Percentiles rank a stretch among this genome's conserved stretches.
These are phyloP conservation scores for Dioscorea alata DNA, from an alignment of 106 monocot genomes.

Conservation along the genomic window DNA sequence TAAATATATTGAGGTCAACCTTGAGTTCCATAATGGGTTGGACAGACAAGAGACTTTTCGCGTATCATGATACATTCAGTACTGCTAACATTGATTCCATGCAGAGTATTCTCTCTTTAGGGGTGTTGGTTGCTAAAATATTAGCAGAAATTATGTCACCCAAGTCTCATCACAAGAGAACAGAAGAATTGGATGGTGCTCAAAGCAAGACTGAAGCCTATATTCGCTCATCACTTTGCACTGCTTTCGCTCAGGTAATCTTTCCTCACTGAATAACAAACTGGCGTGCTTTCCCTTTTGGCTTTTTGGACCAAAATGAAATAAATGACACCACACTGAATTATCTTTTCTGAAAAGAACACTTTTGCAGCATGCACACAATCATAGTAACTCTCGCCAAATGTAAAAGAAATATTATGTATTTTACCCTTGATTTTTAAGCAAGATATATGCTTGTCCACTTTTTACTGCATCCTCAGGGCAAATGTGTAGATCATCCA, in stretches of 20 bases:
- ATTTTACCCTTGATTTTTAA: neutral
- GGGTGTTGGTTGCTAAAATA: slow-evolving; percentile 72
- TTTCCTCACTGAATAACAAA: slow-evolving; percentile 9
- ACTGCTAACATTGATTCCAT: slow-evolving; percentile 69
- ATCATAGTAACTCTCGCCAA: neutral
- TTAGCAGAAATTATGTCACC: slow-evolving; percentile 90
- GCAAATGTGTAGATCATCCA: neutral
- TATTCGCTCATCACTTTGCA: slow-evolving; percentile 82
- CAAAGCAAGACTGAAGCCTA: slow-evolving; percentile 81
- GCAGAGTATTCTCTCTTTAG: slow-evolving; percentile 80
- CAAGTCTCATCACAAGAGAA: slow-evolving; percentile 64
- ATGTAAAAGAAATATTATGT: neutral
- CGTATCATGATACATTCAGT: slow-evolving; percentile 90
- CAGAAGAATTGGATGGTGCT: slow-evolving; percentile 86
- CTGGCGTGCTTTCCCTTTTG: neutral
- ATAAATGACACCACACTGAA: neutral
- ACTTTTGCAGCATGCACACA: neutral
- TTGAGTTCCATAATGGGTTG: slow-evolving; percentile 88
- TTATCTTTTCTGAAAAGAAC: neutral
- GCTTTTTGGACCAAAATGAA: neutral
- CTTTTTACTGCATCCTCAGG: neutral
- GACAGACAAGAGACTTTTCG: slow-evolving; percentile 90
- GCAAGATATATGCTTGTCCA: neutral
- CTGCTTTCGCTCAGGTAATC: slow-evolving; percentile 96
- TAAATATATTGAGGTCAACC: slow-evolving; percentile 76